Base-by-base conservation (phyloP, 129 eudicot species). In the Gnaphalium uliginosum region DNA sequence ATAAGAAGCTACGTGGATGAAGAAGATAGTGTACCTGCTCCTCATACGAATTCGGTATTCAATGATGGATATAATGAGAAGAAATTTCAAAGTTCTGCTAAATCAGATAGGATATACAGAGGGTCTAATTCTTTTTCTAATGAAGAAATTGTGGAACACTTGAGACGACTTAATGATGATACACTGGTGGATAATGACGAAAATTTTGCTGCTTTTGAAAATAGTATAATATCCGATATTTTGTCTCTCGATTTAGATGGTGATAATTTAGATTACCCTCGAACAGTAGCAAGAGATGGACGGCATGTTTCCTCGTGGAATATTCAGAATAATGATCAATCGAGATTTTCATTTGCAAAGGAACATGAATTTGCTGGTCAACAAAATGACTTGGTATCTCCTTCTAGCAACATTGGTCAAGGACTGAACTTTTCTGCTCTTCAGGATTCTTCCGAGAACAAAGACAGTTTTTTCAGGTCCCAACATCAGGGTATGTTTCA, bases 111-210 rank as follows among this genome's bases (percentile, higher is more conserved):
- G 85, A 78, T 89, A 68, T 89, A 89, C 66, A 82, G 96, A 79
- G 69, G 84, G 60, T 85, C 96, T 24, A 87, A 82, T 48, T 89
- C 92, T 5, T 92, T 92, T 77, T 79, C 97, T 64, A 92, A 89
- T 82, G 96, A 92, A 83, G 97, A 92, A 76, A 92, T 92, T 61
- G 96, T 92, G 8, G 97, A 92, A 81, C 92, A 85, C 59, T 80
- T 92, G 64, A 84, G 97, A 78, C 81, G 97, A 86, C 81, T 89
- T 27, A 89, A 79, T 77, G 78, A 77, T 85, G 92, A 79, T 64
- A 73, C 85, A 13, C 74, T 56, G 23, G 83, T 60, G 48, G 83
- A 82, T 71, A 65, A 80, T 35, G 90, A 75, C 68, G 92, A 83
- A 59, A 77, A 71, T 64, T 80, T 88, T 81, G 83, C 83, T 59